Evolutionary conservation across 768 basidiomycete species (phyloP).

Genomic region (Hysterangium stoloniferum): DNA sequence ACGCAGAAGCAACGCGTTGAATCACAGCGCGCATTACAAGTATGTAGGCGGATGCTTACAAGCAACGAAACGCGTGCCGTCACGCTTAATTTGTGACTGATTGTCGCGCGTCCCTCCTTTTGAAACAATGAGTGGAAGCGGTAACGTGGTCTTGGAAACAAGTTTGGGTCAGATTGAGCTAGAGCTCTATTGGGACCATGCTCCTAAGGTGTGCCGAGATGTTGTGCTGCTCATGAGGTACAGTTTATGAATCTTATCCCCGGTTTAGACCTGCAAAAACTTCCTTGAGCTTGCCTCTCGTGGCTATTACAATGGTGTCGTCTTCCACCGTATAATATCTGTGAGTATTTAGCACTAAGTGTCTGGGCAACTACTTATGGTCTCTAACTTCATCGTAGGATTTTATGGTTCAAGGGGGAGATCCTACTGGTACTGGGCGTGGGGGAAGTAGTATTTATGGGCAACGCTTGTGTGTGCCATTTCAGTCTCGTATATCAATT

Average conservation of each 20-base stretch:
- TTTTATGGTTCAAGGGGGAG: constrained; percentile 96
- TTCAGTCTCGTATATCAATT: neutral
- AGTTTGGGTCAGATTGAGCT: constrained; percentile 80
- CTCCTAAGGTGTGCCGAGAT: constrained; percentile 48
- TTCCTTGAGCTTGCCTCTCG: constrained; percentile 85
- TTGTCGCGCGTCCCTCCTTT: neutral
- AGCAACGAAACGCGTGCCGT: constrained; percentile 1
- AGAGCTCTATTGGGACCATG: constrained; percentile 90
- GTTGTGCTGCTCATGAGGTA: neutral
- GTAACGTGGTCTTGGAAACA: constrained; percentile 72
- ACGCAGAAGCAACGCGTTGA: constrained; percentile 76
- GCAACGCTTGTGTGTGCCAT: constrained; percentile 64
- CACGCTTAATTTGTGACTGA: too few relatives aligned
- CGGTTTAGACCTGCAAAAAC: constrained; percentile 82
- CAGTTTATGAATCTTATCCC: constrained; percentile 9
- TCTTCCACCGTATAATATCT: constrained; percentile 89
- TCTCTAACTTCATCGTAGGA: constrained; percentile 47
- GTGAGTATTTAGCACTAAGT: constrained; percentile 33
- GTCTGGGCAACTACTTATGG: too few relatives aligned
- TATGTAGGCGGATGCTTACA: neutral
- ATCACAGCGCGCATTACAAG: constrained; percentile 72
- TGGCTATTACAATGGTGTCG: constrained; percentile 85
- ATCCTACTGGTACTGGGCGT: constrained; percentile 91
- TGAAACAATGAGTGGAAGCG: constrained; percentile 18
- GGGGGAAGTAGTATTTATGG: constrained; percentile 89